These are phyloP conservation scores for Teratosphaeriaceae sp. DNA, from an alignment of 2,329 filamentous ascomycete species.

Conservation along the genomic window DNA sequence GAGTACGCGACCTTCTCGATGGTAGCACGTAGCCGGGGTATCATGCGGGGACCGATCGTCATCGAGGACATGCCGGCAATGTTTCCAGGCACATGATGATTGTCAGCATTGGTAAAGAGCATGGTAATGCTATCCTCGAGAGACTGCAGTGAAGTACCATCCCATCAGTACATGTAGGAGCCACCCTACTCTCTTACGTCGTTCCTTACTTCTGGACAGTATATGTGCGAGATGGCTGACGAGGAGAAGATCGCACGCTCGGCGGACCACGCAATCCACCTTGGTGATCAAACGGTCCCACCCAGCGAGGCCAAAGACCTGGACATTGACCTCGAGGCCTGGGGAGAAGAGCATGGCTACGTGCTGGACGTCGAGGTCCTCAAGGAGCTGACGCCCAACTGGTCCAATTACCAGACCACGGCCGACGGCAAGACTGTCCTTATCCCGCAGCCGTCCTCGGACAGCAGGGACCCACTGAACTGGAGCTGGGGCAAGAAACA, in stretches of 20 bases:
- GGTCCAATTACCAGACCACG: conserved; percentile 33
- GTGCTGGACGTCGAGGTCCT: conserved; percentile 27
- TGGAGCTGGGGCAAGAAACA: conserved; percentile 32
- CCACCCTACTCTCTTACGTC: too few relatives aligned
- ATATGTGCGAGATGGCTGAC: neutral
- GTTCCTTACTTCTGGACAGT: too few relatives aligned
- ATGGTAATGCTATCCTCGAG: too few relatives aligned
- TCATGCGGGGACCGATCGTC: too few relatives aligned
- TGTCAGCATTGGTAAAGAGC: too few relatives aligned
- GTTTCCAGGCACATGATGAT: too few relatives aligned
- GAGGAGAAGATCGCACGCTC: conserved; percentile 1
- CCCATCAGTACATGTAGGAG: too few relatives aligned
- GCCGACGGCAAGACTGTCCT: conserved; percentile 12
- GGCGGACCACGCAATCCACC: neutral
- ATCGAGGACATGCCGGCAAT: too few relatives aligned
- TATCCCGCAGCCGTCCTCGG: conserved; percentile 15
- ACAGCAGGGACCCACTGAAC: conserved; percentile 17
- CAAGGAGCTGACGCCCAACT: conserved; percentile 29
- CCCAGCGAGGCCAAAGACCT: conserved; percentile 4
- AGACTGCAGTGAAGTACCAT: too few relatives aligned
- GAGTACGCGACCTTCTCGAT: too few relatives aligned
- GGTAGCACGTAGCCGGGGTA: too few relatives aligned
- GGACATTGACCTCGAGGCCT: conserved; percentile 16
- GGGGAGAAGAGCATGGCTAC: conserved; percentile 27
- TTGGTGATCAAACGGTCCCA: neutral